A percentile compares a stretch with the other conserved stretches of the same genome.
Conservation (phyloP, 2,329 filamentous ascomycete genomes). For the Ceratocystis albifundus region DNA sequence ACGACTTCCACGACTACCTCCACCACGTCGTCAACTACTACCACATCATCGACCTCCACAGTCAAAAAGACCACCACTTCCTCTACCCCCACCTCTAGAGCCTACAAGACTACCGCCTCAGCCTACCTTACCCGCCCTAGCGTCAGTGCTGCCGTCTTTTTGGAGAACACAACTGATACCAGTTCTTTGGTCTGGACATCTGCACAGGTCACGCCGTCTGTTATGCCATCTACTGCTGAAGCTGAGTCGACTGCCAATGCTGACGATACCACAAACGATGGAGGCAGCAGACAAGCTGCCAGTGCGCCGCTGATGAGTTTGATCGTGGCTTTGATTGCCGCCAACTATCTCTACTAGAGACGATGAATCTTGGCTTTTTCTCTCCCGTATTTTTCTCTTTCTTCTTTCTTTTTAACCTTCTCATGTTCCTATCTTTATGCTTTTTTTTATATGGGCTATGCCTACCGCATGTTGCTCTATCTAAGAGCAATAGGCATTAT, state of each 20-base stretch:
- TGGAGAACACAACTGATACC: constrained; percentile 37
- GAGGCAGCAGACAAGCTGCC: constrained; percentile 36
- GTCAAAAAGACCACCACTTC: constrained; percentile 17
- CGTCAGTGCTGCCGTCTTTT: constrained; percentile 42
- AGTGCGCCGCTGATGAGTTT: constrained; percentile 43
- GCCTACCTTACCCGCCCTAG: constrained; percentile 26
- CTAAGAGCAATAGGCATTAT: background rate
- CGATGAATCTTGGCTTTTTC: background rate
- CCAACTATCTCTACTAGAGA: constrained; percentile 38
- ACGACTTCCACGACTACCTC: constrained; percentile 10
- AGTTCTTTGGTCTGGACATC: constrained; percentile 18
- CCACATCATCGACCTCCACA: constrained; percentile 25
- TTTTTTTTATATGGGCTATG: background rate
- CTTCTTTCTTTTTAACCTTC: too few species aligned
- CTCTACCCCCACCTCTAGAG: constrained; percentile 23
- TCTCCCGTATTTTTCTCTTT: constrained; percentile 20
- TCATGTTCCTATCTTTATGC: constrained; percentile 17
- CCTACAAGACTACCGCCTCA: constrained; percentile 24
- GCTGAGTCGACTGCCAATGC: constrained; percentile 12
- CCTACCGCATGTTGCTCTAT: background rate
- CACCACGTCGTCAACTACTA: constrained; percentile 23
- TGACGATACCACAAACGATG: constrained; percentile 31
- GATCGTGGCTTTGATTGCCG: constrained; percentile 44
- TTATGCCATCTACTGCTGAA: background rate
- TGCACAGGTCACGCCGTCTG: constrained; percentile 11